These are phyloP conservation scores for Fraxinus pennsylvanica DNA, from an alignment of 257 asterid genomes.

Conservation along the genomic window DNA sequence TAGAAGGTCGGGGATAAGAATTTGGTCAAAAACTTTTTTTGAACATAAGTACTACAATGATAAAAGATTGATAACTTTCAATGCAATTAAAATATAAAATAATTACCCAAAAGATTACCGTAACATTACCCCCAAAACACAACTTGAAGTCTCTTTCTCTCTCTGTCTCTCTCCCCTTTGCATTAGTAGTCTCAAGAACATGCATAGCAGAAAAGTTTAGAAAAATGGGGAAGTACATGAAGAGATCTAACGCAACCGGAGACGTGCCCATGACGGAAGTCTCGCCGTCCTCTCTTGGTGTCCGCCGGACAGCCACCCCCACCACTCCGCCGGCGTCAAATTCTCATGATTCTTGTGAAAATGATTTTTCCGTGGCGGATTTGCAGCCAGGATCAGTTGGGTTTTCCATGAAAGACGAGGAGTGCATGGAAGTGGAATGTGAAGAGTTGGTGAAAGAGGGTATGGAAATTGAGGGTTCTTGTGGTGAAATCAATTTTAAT, in stretches of 20 bases:
- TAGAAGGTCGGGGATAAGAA: too few relatives aligned
- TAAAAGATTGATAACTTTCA: too few relatives aligned
- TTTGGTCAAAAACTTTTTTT: too few relatives aligned
- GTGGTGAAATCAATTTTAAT: conserved; percentile 51
- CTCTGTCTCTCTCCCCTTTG: neutral
- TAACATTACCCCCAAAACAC: too few relatives aligned
- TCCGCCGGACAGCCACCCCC: conserved; percentile 52
- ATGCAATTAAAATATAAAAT: too few relatives aligned
- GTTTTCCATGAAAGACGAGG: conserved; percentile 10
- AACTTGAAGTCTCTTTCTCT: neutral
- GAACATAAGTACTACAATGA: too few relatives aligned
- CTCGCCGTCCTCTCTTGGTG: conserved; percentile 59
- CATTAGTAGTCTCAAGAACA: neutral
- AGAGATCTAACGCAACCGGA: conserved; percentile 46
- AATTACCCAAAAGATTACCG: too few relatives aligned
- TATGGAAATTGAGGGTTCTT: conserved; percentile 44
- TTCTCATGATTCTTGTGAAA: conserved; percentile 18
- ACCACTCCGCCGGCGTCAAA: conserved; percentile 23
- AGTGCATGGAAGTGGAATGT: neutral
- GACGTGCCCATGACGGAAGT: conserved; percentile 60
- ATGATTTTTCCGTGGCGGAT: conserved; percentile 16
- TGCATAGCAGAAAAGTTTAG: neutral
- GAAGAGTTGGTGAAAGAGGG: conserved; percentile 25
- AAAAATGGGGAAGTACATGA: conserved; percentile 58
- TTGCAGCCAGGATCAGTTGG: conserved; percentile 28